phyloP scores from a whole-genome alignment of 2,329 filamentous ascomycete genomes.

The Venturia pyrina region DNA sequence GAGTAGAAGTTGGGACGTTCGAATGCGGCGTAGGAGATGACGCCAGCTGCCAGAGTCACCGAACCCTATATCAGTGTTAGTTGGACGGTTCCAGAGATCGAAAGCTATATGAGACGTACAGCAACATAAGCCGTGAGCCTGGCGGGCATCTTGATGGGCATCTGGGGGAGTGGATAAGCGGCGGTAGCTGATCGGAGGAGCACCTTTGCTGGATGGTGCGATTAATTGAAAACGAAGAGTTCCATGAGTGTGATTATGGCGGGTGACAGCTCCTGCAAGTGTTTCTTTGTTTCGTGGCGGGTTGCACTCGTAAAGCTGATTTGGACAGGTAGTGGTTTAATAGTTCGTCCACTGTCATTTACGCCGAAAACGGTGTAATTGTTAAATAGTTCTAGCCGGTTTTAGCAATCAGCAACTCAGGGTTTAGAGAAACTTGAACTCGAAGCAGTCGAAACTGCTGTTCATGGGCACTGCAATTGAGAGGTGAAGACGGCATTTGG shows the following conservation, averaged over 20 bases:
- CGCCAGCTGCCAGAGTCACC: slow-evolving; percentile 6
- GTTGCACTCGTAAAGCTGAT: neutral
- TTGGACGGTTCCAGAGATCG: neutral
- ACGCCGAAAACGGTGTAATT: neutral
- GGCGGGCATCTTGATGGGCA: slow-evolving; percentile 2
- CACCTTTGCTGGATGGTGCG: neutral
- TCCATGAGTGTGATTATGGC: neutral
- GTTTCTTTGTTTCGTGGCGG: neutral
- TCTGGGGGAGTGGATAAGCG: neutral
- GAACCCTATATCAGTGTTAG: slow-evolving; percentile 9
- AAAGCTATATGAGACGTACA: neutral
- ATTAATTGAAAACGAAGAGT: neutral
- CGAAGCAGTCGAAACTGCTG: no score
- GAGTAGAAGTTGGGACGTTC: slow-evolving; percentile 98
- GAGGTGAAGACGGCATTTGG: no score
- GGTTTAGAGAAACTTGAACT: no score
- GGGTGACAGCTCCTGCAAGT: neutral
- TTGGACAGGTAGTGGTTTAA: neutral
- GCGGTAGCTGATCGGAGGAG: neutral
- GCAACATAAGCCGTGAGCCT: slow-evolving; percentile 11
- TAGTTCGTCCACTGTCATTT: neutral
- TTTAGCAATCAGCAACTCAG: neutral
- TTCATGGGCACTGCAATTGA: no score
- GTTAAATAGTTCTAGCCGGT: neutral
- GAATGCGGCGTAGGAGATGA: slow-evolving; percentile 55